Evolutionary conservation across 2,329 filamentous ascomycete species (phyloP).

Genomic region (Neonectria punicea): DNA sequence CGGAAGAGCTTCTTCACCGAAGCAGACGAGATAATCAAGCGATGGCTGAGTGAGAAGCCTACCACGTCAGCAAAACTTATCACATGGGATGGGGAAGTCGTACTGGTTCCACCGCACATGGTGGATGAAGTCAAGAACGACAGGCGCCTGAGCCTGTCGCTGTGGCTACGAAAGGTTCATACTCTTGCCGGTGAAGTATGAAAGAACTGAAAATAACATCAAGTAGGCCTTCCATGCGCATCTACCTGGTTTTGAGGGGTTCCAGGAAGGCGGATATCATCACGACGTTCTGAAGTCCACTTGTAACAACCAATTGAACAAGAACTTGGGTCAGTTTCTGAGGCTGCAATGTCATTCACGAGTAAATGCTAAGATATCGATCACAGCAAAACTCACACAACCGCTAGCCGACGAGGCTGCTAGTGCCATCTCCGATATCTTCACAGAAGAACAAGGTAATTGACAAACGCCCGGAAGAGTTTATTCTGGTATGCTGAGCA

Average conservation of each 20-base stretch:
- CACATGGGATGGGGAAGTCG: slow-evolving; percentile 12
- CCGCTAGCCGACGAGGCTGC: neutral
- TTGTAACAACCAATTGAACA: slow-evolving; percentile 16
- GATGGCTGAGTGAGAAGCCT: neutral
- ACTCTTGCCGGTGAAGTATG: neutral
- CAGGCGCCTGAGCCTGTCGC: slow-evolving; percentile 4
- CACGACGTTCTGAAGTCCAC: slow-evolving; percentile 15
- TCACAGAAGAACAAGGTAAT: neutral
- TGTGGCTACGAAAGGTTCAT: neutral
- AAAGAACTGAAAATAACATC: neutral
- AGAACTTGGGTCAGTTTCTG: slow-evolving; percentile 4
- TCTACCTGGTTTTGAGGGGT: slow-evolving; percentile 11
- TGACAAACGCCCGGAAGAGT: neutral
- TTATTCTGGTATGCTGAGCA: neutral
- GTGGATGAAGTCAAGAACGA: slow-evolving; percentile 19
- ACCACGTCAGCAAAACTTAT: slow-evolving; percentile 1
- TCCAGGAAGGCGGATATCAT: slow-evolving; percentile 15
- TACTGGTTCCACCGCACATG: slow-evolving; percentile 15
- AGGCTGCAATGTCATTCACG: no score
- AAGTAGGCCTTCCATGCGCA: neutral
- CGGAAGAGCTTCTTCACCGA: slow-evolving; percentile 1
- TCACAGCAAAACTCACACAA: neutral
- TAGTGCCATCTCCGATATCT: neutral
- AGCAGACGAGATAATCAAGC: neutral
- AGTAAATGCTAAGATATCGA: neutral